Evolutionary conservation across 495 filamentous ascomycete species (phyloP).

Genomic region (Chaetomium cochliodes): DNA sequence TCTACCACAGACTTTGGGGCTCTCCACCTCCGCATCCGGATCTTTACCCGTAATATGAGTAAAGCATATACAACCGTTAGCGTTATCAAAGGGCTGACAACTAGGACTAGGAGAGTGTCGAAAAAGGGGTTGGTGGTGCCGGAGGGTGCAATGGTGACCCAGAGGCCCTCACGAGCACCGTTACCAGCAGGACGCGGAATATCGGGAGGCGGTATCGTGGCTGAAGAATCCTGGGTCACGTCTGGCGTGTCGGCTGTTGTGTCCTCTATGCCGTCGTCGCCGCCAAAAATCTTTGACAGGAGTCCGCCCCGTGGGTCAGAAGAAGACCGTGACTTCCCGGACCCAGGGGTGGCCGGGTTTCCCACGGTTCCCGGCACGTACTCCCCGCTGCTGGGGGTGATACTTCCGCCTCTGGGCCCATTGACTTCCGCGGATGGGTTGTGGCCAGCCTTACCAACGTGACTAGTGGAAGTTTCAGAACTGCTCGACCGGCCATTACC

Average conservation of each 20-base stretch:
- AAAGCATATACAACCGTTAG: conserved; percentile 90
- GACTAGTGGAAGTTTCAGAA: background rate
- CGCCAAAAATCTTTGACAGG: conserved; percentile 50
- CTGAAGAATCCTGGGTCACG: background rate
- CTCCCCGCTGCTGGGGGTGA: conserved; percentile 62
- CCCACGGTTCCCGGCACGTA: conserved; percentile 47
- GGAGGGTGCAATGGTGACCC: conserved; percentile 92
- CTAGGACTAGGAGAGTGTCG: conserved; percentile 88
- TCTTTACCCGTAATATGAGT: conserved; percentile 81
- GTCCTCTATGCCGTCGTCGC: conserved; percentile 40
- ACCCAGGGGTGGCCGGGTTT: conserved; percentile 29
- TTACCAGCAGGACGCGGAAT: conserved; percentile 30
- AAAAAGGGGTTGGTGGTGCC: conserved; percentile 93
- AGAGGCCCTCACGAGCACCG: conserved; percentile 72
- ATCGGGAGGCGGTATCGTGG: conserved; percentile 14
- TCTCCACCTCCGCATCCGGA: conserved; percentile 87
- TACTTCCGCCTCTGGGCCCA: conserved; percentile 3
- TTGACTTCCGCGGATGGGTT: background rate
- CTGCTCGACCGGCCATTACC: conserved; percentile 16
- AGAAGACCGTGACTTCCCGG: conserved; percentile 27
- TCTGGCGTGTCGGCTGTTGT: conserved; percentile 23
- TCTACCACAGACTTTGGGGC: conserved; percentile 96
- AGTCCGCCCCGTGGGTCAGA: conserved; percentile 33
- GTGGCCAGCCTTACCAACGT: background rate
- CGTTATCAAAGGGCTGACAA: conserved; percentile 88